Evolutionary conservation across 495 filamentous ascomycete genomes (phyloP), one percentile per base, ranked within the genome.

Genomic region (Penicillium robsamsonii): DNA sequence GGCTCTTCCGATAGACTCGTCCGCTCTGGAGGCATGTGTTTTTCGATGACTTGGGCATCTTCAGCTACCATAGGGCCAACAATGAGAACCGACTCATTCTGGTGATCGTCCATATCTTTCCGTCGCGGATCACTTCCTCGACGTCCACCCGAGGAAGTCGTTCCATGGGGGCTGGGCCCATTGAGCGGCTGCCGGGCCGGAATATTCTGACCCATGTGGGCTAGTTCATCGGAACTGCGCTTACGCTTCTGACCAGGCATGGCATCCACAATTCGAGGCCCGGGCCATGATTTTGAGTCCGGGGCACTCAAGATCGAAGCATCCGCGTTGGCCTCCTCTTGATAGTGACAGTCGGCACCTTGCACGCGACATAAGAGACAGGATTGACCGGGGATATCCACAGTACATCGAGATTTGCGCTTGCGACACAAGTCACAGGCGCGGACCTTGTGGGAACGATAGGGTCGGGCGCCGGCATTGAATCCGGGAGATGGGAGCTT

Each of bases 381-480:
- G 6, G 75, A 75, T 43, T 76, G 71, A 30, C 75, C 72, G 4
- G 74, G 73, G 29, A 76, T 77, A 56, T 80, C 78, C 10, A 79
- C 75, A 2, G 75, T 78, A 53, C 78, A 81, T 58, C 78, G 71
- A 2, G 75, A 78, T 61, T 81, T 81, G 64, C 78, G 73, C 58
- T 77, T 77, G 54, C 78, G 69, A 62, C 78, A 81, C n/a, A 77
- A 64, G 56, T 79, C 72, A 58, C 78, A 81, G 24, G 78, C 78
- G 56, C 76, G 70, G 46, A 78, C 73, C 53, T 79, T 79, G 67
- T 81, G 78, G 17, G 78, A 81, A 43, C 78, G 64, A 56, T 81
- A 80, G 2, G 78, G 78, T 49, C 76, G 67, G 47, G 75, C 70
- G 10, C 75, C 75, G 44, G 75, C 72, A 53, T 75, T 76, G 61